phyloP scores from a whole-genome alignment of 176 grass and related monocot species.

The Raddia distichophylla region DNA sequence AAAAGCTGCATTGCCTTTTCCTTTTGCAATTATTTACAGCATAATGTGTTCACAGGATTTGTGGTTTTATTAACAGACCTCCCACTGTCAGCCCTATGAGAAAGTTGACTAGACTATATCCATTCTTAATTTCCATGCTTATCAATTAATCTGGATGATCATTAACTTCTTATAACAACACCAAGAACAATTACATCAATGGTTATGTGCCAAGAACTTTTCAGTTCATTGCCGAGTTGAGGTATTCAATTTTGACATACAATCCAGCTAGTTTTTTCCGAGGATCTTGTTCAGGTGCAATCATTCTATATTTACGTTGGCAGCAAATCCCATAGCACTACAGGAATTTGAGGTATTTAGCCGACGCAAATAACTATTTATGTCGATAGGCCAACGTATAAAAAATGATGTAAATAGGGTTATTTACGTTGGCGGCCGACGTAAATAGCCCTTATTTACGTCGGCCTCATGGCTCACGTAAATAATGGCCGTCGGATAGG shows the following conservation, averaged over 20 bases:
- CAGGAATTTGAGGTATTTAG: too few relatives aligned
- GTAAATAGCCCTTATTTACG: too few relatives aligned
- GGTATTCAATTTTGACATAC: conserved; percentile 48
- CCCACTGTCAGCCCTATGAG: conserved; percentile 77
- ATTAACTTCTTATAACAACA: conserved; percentile 57
- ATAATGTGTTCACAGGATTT: conserved; percentile 83
- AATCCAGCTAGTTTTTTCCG: background rate
- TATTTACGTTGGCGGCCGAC: too few relatives aligned
- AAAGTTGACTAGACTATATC: conserved; percentile 27
- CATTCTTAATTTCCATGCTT: conserved; percentile 24
- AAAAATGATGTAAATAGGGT: too few relatives aligned
- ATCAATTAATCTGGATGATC: conserved; percentile 24
- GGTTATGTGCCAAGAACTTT: conserved; percentile 83
- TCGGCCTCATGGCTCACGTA: too few relatives aligned
- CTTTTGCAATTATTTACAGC: conserved; percentile 77
- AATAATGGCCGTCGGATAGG: too few relatives aligned
- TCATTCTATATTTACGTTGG: too few relatives aligned
- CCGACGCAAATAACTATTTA: too few relatives aligned
- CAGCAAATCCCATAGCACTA: too few relatives aligned
- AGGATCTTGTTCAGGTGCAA: conserved; percentile 7
- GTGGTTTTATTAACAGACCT: conserved; percentile 79
- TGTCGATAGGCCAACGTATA: too few relatives aligned
- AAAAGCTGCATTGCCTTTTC: conserved; percentile 8
- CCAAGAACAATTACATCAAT: conserved; percentile 84
- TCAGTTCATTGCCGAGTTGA: conserved; percentile 69